These are phyloP conservation scores for Hermanozyma aechmeae DNA, from an alignment of 805 yeast species.

Conservation along the genomic window DNA sequence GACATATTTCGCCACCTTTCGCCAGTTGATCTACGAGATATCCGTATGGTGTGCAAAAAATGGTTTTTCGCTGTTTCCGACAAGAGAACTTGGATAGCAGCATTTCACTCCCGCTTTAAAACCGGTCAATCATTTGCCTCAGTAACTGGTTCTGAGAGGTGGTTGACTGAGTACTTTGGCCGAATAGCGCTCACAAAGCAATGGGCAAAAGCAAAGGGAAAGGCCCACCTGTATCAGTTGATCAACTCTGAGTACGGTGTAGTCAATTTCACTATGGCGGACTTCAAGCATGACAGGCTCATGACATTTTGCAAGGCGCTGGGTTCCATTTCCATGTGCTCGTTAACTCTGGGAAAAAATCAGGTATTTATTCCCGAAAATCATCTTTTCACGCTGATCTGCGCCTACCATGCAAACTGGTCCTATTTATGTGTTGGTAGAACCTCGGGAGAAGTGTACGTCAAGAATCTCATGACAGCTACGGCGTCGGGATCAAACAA, in stretches of 20 bases:
- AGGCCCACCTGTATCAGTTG: constrained; percentile 18
- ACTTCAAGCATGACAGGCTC: constrained; percentile 17
- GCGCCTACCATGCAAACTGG: constrained; percentile 20
- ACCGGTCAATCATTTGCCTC: constrained; percentile 31
- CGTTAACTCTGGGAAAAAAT: constrained; percentile 24
- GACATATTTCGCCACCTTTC: constrained; percentile 38
- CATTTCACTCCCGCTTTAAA: constrained; percentile 32
- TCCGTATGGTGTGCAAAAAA: constrained; percentile 36
- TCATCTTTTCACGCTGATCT: constrained; percentile 8
- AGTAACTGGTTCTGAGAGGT: constrained; percentile 31
- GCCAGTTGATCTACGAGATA: constrained; percentile 29
- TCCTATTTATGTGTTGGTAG: constrained; percentile 21
- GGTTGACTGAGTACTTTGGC: constrained; percentile 38
- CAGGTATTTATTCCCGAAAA: constrained; percentile 31
- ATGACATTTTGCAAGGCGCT: constrained; percentile 17
- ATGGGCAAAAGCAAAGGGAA: constrained; percentile 30
- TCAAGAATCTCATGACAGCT: constrained; percentile 25
- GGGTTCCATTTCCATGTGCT: constrained; percentile 22
- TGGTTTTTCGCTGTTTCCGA: constrained; percentile 40
- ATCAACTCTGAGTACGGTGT: constrained; percentile 18
- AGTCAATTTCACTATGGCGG: constrained; percentile 13
- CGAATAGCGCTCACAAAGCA: constrained; percentile 24
- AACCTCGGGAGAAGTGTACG: constrained; percentile 17
- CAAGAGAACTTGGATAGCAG: constrained; percentile 38
- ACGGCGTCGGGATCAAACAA: constrained; percentile 19